phyloP scores from a whole-genome alignment of 192 early-diverging fungal species.

The Coemansia interrupta region DNA sequence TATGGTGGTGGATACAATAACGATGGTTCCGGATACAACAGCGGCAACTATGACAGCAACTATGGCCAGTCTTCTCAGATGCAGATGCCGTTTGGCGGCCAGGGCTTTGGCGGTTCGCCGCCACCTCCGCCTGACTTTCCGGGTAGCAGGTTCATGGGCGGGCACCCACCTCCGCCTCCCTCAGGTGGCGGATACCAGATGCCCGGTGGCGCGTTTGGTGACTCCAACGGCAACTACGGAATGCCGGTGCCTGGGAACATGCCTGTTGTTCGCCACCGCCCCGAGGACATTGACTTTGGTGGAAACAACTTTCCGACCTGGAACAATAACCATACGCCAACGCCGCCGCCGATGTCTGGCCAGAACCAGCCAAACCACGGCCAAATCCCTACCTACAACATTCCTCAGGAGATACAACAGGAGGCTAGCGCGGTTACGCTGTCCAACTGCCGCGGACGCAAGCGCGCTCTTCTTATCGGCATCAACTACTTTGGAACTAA shows the following conservation, averaged over 20 bases:
- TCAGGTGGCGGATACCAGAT: slow-evolving; percentile 12
- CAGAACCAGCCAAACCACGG: slow-evolving; percentile 32
- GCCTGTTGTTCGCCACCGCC: slow-evolving; percentile 34
- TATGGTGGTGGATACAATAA: slow-evolving; percentile 2
- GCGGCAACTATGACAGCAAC: not conserved
- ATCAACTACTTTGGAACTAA: slow-evolving; percentile 80
- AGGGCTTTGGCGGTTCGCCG: slow-evolving; percentile 14
- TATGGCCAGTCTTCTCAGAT: not conserved
- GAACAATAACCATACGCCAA: slow-evolving; percentile 23
- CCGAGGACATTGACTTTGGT: slow-evolving; percentile 49
- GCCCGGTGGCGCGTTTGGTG: slow-evolving; percentile 12
- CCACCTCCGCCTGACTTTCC: slow-evolving; percentile 13
- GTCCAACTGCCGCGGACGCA: slow-evolving; percentile 60
- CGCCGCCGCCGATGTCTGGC: slow-evolving; percentile 12
- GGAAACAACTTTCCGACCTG: slow-evolving; percentile 43
- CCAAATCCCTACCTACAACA: slow-evolving; percentile 44
- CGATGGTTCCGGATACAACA: not conserved
- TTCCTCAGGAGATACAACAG: slow-evolving; percentile 49
- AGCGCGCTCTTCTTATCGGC: slow-evolving; percentile 84
- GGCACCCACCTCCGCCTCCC: slow-evolving; percentile 2
- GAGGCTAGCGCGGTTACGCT: slow-evolving; percentile 43
- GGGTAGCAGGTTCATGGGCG: slow-evolving; percentile 15
- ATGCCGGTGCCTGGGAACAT: slow-evolving; percentile 31
- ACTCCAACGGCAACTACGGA: slow-evolving; percentile 17
- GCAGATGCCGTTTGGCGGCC: slow-evolving; percentile 7